Percentiles rank a stretch among this genome's conserved stretches.
Conservation (phyloP, 495 filamentous ascomycete genomes). For the Trichoderma orchidacearum region DNA sequence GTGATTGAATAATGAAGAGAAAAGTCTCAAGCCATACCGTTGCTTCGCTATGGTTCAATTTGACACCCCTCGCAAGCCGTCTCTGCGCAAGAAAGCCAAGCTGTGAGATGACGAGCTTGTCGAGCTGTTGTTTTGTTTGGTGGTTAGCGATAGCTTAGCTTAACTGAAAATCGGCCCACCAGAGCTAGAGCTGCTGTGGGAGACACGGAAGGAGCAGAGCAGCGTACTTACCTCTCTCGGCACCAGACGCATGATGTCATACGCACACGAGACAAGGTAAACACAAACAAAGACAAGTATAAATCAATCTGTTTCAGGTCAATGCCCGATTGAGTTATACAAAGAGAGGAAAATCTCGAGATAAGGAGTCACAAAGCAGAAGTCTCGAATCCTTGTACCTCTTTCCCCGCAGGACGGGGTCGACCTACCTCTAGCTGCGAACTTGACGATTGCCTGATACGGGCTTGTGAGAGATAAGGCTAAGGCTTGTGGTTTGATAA, state of each 20-base stretch:
- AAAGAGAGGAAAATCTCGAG: background rate
- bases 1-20: background rate
- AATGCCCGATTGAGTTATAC: background rate
- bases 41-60: constrained; percentile 84
- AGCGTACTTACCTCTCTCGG: constrained; percentile 61
- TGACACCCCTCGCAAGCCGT: constrained; percentile 77
- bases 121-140: constrained; percentile 43
- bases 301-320: too few relatives aligned
- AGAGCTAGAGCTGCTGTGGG: too few relatives aligned
- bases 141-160: constrained; percentile 3
- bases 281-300: too few relatives aligned
- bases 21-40: constrained; percentile 39
- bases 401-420: background rate
- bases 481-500: too few relatives aligned
- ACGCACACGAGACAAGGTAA: background rate
- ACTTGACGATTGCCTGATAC: background rate
- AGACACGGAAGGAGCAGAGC: background rate
- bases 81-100: constrained; percentile 79
- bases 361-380: background rate
- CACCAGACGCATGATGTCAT: constrained; percentile 58
- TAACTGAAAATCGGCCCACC: constrained; percentile 4
- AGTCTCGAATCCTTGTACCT: background rate
- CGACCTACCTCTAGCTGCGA: too few relatives aligned
- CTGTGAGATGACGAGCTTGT: constrained; percentile 92
- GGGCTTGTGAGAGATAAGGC: too few relatives aligned